phyloP scores from a whole-genome alignment of 2,329 filamentous ascomycete genomes.

The Fusarium bactridioides region DNA sequence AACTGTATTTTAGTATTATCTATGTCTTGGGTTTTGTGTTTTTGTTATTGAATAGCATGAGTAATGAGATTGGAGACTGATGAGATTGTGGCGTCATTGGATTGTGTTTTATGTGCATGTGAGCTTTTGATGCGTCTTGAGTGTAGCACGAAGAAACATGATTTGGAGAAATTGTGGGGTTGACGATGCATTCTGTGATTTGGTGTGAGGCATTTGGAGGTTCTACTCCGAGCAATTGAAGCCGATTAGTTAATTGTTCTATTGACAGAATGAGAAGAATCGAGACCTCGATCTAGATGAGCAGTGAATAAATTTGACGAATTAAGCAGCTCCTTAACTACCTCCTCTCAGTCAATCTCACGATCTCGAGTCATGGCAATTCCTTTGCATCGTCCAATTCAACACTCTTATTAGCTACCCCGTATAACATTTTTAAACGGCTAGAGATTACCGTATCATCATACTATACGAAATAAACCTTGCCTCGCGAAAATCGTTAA shows the following conservation, averaged over 20 bases:
- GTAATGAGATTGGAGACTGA: slow-evolving; percentile 19
- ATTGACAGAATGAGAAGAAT: neutral
- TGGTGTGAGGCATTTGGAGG: slow-evolving; percentile 24
- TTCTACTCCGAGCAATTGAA: neutral
- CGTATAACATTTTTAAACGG: neutral
- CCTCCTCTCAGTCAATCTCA: too few species aligned
- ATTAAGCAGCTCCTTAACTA: neutral
- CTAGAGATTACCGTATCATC: neutral
- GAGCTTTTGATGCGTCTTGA: neutral
- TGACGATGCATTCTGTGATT: neutral
- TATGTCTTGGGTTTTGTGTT: neutral
- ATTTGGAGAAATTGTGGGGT: slow-evolving; percentile 31
- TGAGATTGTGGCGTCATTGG: slow-evolving; percentile 27
- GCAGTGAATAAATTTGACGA: fast-evolving
- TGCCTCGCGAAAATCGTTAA: neutral
- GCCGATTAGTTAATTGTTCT: neutral
- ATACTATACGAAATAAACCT: slow-evolving; percentile 14
- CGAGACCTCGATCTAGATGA: neutral
- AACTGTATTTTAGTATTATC: neutral
- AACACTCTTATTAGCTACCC: neutral
- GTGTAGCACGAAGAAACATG: slow-evolving; percentile 7
- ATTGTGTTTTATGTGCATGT: slow-evolving; percentile 8
- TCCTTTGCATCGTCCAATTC: neutral
- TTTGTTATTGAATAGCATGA: neutral
- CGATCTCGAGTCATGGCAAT: neutral